Percentiles rank a stretch among this genome's conserved stretches.
Evolutionary conservation across 106 monocot species (phyloP).

Genomic region (Platanthera guangdongensis): DNA sequence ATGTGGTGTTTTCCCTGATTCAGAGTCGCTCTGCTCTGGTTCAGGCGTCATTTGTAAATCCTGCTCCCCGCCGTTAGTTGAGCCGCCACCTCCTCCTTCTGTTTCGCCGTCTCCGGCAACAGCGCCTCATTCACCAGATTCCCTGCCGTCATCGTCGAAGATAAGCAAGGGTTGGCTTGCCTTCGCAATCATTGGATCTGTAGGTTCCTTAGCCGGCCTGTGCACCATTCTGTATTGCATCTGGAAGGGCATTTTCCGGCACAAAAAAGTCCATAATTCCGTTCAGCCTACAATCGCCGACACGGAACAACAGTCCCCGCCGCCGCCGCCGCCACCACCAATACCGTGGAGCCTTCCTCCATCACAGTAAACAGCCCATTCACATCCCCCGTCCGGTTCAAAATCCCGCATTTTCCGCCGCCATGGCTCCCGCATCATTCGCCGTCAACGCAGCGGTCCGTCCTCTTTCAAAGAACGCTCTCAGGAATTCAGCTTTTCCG

Average conservation of each 20-base stretch:
- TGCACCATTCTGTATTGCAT: conserved; percentile 40
- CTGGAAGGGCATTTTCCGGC: conserved; percentile 27
- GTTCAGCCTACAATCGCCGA: conserved; percentile 46
- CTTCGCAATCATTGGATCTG: conserved; percentile 49
- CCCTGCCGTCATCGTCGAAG: conserved; percentile 13
- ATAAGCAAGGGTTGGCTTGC: conserved; percentile 26
- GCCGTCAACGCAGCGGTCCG: conserved; percentile 1
- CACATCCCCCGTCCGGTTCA: background rate
- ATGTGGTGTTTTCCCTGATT: conserved; percentile 31
- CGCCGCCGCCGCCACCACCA: background rate
- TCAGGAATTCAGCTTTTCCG: conserved; percentile 3
- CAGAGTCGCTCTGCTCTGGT: conserved; percentile 23
- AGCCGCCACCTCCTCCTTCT: too few relatives aligned
- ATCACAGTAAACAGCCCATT: background rate
- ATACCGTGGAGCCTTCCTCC: background rate
- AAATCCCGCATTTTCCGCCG: conserved; percentile 6
- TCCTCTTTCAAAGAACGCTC: background rate
- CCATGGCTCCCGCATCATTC: background rate
- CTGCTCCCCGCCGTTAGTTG: background rate
- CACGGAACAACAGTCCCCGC: conserved; percentile 17
- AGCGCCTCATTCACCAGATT: conserved; percentile 1
- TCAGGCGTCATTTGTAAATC: conserved; percentile 29
- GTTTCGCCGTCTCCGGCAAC: background rate
- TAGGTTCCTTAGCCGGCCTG: conserved; percentile 41
- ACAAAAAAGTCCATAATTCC: conserved; percentile 69